Evolutionary conservation across 495 filamentous ascomycete genomes (phyloP), one percentile per base, ranked within the genome.

Genomic region (Aspergillus egyptiacus): DNA sequence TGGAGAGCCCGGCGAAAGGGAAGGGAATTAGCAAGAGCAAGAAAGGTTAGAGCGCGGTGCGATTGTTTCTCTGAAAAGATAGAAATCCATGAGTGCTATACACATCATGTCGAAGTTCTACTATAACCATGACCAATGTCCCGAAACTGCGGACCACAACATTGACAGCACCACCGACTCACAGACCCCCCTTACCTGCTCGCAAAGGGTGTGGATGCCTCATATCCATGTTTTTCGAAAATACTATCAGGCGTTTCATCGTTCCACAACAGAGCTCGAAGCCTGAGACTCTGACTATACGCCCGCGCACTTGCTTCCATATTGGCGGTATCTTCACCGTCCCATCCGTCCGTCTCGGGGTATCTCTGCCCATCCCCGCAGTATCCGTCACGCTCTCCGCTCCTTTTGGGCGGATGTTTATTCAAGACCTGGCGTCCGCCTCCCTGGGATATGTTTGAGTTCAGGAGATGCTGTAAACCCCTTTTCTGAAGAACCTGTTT

Each of bases 1-100:
- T 88, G 25, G 78, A 85, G 11, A 76, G 60, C 47, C 77, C 78
- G 9, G 24, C 50, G 28, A 65, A 61, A 46, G 46, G 35, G 6
- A 64, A 56, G 40, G 57, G 56, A 28, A 50, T 46, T n/a, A 62
- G 34, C 57, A 70, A 67, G 51, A 59, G 58, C 23, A 72, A 63
- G 49, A 71, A 70, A 47, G 43, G 53, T 24, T 66, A 32, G 34
- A 35, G n/a, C 15, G 33, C 9, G 13, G 8, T 15, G 33, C 15
- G 6, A 17, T 35, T n/a, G n/a, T n/a, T n/a, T n/a, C n/a, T 17
- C 24, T 27, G 8, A 27, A 27, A 27, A 27, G 5, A 6, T 31
- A 31, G 28, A 31, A 31, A 31, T 31, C 28, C n/a, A 31, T 10
- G 25, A 5, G 10, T 27, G 10, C 10, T 5, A 25, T 24, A 39